Conservation (phyloP, 257 asterid species). For the Solanum virginianum region DNA sequence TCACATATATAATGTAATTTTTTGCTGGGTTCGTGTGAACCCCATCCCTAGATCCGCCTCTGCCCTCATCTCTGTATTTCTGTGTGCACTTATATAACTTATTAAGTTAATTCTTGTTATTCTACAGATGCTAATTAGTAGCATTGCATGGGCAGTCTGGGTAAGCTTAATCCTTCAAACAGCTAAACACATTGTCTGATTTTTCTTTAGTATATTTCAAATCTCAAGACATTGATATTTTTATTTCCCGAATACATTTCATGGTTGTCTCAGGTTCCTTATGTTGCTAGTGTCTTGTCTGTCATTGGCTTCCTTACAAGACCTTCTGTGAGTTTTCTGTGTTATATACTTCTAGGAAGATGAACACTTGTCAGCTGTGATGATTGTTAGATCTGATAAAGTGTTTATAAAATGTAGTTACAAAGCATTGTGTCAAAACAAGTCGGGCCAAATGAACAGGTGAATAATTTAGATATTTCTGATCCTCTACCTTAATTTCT, state of each 20-base stretch:
- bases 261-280: background rate
- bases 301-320: background rate
- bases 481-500: background rate
- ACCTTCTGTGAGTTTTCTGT: background rate
- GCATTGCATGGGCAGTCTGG: constrained; percentile 14
- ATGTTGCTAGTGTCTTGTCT: background rate
- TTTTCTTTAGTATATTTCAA: background rate
- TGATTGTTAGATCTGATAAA: background rate
- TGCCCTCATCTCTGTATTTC: background rate
- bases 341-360: background rate
- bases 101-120: background rate
- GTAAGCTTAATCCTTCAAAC: background rate
- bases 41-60: too few relatives aligned
- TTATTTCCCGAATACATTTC: background rate
- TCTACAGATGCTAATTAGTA: constrained; percentile 2
- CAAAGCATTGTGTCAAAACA: constrained; percentile 9
- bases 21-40: too few relatives aligned
- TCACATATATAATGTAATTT: too few relatives aligned
- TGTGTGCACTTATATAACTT: background rate
- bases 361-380: background rate
- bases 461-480: background rate
- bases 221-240: background rate
- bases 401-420: background rate
- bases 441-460: constrained; percentile 7
- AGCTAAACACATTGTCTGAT: background rate